Conservation (phyloP, 139 green algal species). For the Chlamydomonas applanata region DNA sequence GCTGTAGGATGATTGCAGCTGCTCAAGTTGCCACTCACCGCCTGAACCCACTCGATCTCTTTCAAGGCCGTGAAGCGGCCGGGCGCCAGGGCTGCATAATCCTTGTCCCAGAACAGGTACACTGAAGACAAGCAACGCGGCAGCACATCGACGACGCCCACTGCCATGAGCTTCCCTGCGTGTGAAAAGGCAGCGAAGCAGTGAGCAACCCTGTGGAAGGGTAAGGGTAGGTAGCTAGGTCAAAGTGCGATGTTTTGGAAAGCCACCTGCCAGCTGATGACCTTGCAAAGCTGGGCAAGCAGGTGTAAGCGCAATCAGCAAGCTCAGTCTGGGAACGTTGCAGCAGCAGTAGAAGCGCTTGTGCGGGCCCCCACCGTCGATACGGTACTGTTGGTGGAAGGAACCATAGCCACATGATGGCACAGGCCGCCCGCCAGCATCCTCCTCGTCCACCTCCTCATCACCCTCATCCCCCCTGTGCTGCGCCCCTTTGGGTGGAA, state of each 20-base stretch:
- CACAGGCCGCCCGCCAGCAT: background rate
- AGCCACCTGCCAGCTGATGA: background rate
- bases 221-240: background rate
- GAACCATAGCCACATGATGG: constrained; percentile 70
- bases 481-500: background rate
- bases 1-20: no score
- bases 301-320: background rate
- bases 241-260: background rate
- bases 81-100: constrained; percentile 62
- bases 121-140: constrained; percentile 77
- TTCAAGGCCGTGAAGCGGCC: constrained; percentile 74
- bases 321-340: background rate
- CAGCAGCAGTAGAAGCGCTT: background rate
- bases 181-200: background rate
- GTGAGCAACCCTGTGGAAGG: no score
- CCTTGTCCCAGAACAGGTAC: constrained; percentile 96
- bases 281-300: background rate
- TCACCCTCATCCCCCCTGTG: background rate
- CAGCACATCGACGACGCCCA: constrained; percentile 92
- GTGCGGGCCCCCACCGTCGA: constrained; percentile 62
- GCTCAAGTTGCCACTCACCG: background rate
- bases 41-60: constrained; percentile 75
- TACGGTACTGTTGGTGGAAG: constrained; percentile 95
- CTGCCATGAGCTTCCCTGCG: constrained; percentile 74
- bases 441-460: background rate